Evolutionary conservation across 2,329 filamentous ascomycete species (phyloP).

Genomic region (Tetracladium maxilliforme): DNA sequence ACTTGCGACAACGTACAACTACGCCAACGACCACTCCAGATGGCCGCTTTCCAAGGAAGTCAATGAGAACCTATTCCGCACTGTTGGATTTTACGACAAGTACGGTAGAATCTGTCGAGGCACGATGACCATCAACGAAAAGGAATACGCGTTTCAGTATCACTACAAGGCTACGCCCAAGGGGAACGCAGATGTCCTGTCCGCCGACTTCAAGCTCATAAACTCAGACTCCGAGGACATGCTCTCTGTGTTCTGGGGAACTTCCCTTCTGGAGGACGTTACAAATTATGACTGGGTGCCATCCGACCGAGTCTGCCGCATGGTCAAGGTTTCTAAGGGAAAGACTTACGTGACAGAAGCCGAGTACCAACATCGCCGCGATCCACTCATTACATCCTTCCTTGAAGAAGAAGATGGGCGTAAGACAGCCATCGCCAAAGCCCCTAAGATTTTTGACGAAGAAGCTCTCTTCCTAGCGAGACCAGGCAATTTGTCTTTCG

Average conservation of each 20-base stretch:
- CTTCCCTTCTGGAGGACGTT: no score
- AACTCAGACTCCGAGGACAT: no score
- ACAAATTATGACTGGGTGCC: constrained; percentile 20
- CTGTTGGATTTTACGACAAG: constrained; percentile 17
- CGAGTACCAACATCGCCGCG: constrained; percentile 20
- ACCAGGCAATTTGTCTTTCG: constrained; percentile 15
- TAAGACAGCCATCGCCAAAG: constrained; percentile 9
- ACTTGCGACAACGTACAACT: constrained; percentile 12
- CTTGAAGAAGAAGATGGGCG: constrained; percentile 9
- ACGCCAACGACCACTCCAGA: constrained; percentile 8
- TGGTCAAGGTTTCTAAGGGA: constrained; percentile 13
- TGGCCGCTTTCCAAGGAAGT: constrained; percentile 14
- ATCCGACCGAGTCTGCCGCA: constrained; percentile 17
- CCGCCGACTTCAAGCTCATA: no score
- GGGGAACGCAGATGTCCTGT: constrained; percentile 16
- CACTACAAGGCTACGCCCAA: constrained; percentile 18
- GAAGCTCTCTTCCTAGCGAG: constrained; percentile 13
- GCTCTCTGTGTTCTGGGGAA: no score
- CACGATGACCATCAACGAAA: constrained; percentile 11
- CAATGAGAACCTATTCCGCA: constrained; percentile 5
- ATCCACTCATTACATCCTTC: constrained; percentile 17
- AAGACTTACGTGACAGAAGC: constrained; percentile 15
- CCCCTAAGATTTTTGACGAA: constrained; percentile 13
- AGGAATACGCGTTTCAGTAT: constrained; percentile 17
- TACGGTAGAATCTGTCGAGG: constrained; percentile 17